Evolutionary conservation across 2,329 filamentous ascomycete species (phyloP).

Genomic region (Torrubiella hemipterigena): DNA sequence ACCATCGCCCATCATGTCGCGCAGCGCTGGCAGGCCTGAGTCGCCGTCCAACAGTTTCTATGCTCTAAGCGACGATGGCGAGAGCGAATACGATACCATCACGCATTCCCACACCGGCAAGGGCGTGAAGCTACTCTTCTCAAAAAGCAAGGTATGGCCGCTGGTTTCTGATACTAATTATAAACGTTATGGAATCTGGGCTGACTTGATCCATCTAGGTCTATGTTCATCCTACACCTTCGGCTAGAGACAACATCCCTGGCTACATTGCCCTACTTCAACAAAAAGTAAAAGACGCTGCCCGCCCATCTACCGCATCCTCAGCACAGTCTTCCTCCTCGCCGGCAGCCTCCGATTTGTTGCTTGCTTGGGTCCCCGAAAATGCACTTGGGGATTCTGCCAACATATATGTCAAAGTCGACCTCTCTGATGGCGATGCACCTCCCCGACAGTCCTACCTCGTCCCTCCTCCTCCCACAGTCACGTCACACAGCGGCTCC

Average conservation of each 20-base stretch:
- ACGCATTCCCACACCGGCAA: conserved; percentile 63
- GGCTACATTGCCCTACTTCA: conserved; percentile 90
- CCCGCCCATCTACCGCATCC: conserved; percentile 22
- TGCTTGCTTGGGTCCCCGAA: conserved; percentile 91
- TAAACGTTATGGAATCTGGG: too few relatives aligned
- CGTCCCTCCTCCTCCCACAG: conserved; percentile 81
- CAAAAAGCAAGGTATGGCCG: conserved; percentile 80
- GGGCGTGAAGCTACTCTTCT: conserved; percentile 87
- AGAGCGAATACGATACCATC: conserved; percentile 90
- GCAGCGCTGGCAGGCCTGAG: conserved; percentile 25
- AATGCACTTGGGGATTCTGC: conserved; percentile 74
- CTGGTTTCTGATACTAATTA: too few relatives aligned
- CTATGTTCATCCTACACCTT: conserved; percentile 89
- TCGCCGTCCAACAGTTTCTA: conserved; percentile 87
- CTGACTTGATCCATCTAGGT: too few relatives aligned
- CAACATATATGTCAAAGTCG: conserved; percentile 89
- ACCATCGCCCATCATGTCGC: too few relatives aligned
- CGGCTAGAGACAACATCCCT: conserved; percentile 87
- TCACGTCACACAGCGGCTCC: conserved; percentile 60
- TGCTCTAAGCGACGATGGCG: conserved; percentile 91
- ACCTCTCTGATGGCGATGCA: conserved; percentile 68
- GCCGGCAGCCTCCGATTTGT: conserved; percentile 55
- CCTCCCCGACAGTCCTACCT: conserved; percentile 80
- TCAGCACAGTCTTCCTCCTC: conserved; percentile 21
- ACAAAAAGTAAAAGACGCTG: conserved; percentile 53